Evolutionary conservation across 495 filamentous ascomycete genomes (phyloP), one percentile per base, ranked within the genome.

Genomic region (Evernia prunastri): DNA sequence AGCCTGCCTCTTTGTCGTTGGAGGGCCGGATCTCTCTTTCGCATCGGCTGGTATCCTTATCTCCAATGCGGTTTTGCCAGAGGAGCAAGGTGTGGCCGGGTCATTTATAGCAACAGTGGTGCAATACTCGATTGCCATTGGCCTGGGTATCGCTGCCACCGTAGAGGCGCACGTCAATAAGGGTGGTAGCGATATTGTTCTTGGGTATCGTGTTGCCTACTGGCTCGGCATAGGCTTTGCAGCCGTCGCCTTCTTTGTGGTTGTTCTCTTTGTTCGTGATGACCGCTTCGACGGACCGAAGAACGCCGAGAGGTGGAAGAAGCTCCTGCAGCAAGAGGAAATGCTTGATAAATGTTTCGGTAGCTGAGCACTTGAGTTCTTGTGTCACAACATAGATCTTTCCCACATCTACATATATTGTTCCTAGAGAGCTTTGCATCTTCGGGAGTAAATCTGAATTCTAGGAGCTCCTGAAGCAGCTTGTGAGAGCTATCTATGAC

Each of bases 11-110:
- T 69, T 89, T 40, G 85, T 82, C 56, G 79, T 82, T 0, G 84
- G 77, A 61, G 86, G 84, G 35, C 87, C 88, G 79, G 83, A 88
- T 68, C 81, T 86, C 70, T 77, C 72, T 1, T 87, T 88, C 63
- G 84, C 84, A 0, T 77, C 80, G n/a, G 76, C 76, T 0, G 85
- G 81, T 7, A 73, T 89, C 4, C 77, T 89, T 25, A 75, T 88
- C 15, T 82, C 78, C 57, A 81, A 87, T 65, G 73, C 78, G 11
- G 75, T 88, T 60, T 75, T 74, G 9, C 78, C 77, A 43, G 77
- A 86, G 59, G 81, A 88, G 67, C 86, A 90, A 70, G 87, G 87
- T 11, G 75, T 87, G 13, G 81, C 82, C 1, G 84, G 82, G 1
- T 80, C 77, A 23, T 70, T 89, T 49, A 80, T 87, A 25, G 84